A percentile compares a stretch with the other conserved stretches of the same genome.
phyloP scores from a whole-genome alignment of 768 basidiomycete genomes.

The Pulveroboletus sp. region DNA sequence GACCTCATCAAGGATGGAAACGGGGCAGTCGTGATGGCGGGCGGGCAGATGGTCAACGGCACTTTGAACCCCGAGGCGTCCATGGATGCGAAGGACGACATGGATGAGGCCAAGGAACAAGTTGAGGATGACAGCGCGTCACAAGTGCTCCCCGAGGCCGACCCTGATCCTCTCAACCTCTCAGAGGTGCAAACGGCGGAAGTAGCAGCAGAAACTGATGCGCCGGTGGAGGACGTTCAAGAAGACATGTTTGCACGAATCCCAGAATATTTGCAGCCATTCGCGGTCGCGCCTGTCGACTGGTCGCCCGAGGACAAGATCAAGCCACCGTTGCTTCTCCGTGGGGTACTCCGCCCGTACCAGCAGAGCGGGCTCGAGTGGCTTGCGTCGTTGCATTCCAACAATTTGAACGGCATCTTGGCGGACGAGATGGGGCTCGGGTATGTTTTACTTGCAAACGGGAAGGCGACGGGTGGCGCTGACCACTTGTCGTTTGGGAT shows the following conservation, averaged over 20 bases:
- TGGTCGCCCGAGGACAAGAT: constrained; percentile 61
- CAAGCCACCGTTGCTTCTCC: constrained; percentile 68
- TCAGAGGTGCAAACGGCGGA: constrained; percentile 2
- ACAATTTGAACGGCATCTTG: constrained; percentile 77
- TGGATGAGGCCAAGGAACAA: background rate
- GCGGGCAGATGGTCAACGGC: background rate
- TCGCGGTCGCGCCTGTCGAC: constrained; percentile 65
- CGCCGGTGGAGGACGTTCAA: constrained; percentile 38
- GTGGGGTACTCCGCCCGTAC: constrained; percentile 87
- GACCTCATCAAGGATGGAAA: constrained; percentile 19
- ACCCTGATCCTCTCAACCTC: background rate
- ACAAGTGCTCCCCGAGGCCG: background rate
- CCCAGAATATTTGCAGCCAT: constrained; percentile 60
- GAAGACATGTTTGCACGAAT: constrained; percentile 35
- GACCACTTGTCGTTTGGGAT: background rate
- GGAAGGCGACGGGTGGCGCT: background rate
- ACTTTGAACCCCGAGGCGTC: background rate
- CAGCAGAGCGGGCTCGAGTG: constrained; percentile 93
- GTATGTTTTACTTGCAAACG: constrained; percentile 48
- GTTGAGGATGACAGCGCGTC: background rate
- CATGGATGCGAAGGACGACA: background rate
- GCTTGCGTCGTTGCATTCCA: constrained; percentile 83
- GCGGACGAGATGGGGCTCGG: constrained; percentile 96
- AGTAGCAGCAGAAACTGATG: constrained; percentile 1
- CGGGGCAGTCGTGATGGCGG: background rate